Conservation (phyloP, 1,139 yeast genomes). For the Geotrichum cucujoidarum region DNA sequence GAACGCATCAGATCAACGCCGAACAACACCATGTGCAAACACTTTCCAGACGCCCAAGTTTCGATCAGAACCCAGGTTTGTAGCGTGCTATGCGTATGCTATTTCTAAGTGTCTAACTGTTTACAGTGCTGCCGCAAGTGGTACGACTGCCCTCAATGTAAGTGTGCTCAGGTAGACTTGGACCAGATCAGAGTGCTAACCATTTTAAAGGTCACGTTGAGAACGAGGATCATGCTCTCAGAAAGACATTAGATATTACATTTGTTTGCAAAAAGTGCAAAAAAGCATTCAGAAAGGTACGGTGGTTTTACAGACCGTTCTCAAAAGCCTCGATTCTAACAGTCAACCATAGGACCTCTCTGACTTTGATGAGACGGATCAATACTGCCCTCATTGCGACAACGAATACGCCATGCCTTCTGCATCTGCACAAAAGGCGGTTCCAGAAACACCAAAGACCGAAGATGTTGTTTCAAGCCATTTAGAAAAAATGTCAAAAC, state of each 20-base stretch:
- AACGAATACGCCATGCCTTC: conserved; percentile 37
- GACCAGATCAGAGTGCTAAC: background rate
- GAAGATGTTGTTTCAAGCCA: conserved; percentile 13
- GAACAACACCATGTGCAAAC: conserved; percentile 33
- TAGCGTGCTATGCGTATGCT: conserved; percentile 5
- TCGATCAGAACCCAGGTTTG: conserved; percentile 37
- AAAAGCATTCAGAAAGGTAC: conserved; percentile 37
- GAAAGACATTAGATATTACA: conserved; percentile 36
- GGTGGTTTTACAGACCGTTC: conserved; percentile 1
- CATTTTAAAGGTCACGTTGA: conserved; percentile 33
- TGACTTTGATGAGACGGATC: conserved; percentile 39
- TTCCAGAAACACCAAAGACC: conserved; percentile 22
- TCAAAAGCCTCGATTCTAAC: background rate
- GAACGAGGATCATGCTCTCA: conserved; percentile 34
- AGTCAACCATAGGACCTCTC: conserved; percentile 27
- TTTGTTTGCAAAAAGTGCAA: conserved; percentile 38
- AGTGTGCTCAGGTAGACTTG: conserved; percentile 15
- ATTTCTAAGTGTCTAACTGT: background rate
- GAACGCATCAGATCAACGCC: background rate
- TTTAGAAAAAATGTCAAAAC: conserved; percentile 16
- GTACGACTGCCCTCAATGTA: conserved; percentile 39
- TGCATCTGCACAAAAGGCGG: conserved; percentile 19
- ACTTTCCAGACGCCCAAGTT: conserved; percentile 38
- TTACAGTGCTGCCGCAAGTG: conserved; percentile 35
- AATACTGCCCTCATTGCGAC: conserved; percentile 40